These are phyloP conservation scores for Chalaropsis ovoidea DNA, from an alignment of 2,329 filamentous ascomycete species.

Conservation along the genomic window DNA sequence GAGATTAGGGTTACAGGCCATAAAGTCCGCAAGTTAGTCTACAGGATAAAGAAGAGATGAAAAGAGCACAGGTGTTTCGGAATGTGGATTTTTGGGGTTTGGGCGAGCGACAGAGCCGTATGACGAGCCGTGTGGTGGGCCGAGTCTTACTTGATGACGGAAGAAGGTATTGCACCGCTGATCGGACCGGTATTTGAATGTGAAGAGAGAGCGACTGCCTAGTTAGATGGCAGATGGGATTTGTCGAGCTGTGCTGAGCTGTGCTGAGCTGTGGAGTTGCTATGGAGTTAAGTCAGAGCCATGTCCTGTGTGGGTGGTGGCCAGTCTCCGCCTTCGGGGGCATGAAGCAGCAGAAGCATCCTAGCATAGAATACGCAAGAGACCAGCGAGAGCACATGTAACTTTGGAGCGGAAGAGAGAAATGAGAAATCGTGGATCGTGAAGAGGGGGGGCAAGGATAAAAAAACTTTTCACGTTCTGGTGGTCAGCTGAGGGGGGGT, in stretches of 20 bases:
- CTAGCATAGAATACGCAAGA: neutral
- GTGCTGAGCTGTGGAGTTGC: too few relatives aligned
- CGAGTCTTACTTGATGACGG: constrained; percentile 3
- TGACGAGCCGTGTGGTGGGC: neutral
- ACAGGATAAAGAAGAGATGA: neutral
- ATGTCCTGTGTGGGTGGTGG: too few relatives aligned
- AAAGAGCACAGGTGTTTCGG: neutral
- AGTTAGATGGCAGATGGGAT: too few relatives aligned
- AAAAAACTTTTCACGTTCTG: constrained; percentile 6
- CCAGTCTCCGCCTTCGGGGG: too few relatives aligned
- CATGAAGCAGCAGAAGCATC: too few relatives aligned
- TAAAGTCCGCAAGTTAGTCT: neutral
- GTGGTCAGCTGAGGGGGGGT: constrained; percentile 7
- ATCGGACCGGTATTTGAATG: constrained; percentile 1
- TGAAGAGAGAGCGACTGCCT: neutral
- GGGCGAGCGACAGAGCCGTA: neutral
- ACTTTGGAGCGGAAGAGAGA: neutral
- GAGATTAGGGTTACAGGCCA: neutral
- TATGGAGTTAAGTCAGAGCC: too few relatives aligned
- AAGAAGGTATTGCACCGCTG: neutral
- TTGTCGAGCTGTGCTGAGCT: too few relatives aligned
- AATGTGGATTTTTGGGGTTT: constrained; percentile 3
- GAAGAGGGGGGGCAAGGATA: neutral
- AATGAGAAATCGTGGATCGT: neutral
- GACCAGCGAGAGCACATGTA: neutral